A percentile compares a stretch with the other conserved stretches of the same genome.
Conservation (phyloP, 1,284 basidiomycete genomes). For the Apiotrichum brassicae region DNA sequence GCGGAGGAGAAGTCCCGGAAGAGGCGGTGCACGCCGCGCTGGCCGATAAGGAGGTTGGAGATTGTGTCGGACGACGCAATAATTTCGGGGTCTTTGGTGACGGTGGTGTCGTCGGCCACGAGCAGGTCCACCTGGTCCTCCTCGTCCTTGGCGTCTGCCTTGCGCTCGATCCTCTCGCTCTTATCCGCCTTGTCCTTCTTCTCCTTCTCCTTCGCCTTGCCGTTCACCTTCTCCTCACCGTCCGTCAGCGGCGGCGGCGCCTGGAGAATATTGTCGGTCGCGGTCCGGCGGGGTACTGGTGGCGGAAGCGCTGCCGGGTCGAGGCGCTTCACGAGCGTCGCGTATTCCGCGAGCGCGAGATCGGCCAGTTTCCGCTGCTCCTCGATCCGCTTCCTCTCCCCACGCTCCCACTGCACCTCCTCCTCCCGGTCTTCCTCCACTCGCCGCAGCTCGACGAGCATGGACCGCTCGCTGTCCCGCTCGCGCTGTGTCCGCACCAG, state of each 20-base stretch:
- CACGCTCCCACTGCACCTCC: conserved; percentile 46
- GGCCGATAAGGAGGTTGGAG: conserved; percentile 42
- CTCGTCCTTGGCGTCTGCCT: conserved; percentile 1
- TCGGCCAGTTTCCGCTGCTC: conserved; percentile 45
- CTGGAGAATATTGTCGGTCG: conserved; percentile 19
- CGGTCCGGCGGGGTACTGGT: conserved; percentile 17
- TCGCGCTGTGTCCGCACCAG: conserved; percentile 57
- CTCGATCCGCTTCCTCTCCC: conserved; percentile 35
- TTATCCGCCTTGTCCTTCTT: conserved; percentile 1
- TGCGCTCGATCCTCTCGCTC: too few species aligned
- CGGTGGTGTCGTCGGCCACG: not conserved
- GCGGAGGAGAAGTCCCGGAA: conserved; percentile 41
- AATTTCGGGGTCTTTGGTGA: not conserved
- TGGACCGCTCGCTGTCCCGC: conserved; percentile 46
- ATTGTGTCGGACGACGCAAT: conserved; percentile 28
- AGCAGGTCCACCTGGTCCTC: not conserved
- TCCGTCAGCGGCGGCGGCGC: conserved; percentile 9
- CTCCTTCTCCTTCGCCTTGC: not conserved
- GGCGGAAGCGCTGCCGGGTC: conserved; percentile 38
- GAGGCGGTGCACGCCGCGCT: conserved; percentile 42
- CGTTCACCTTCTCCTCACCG: not conserved
- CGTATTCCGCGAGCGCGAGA: conserved; percentile 41
- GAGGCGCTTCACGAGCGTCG: conserved; percentile 32
- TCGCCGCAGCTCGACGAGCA: conserved; percentile 30
- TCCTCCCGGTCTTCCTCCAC: conserved; percentile 59